These are phyloP conservation scores for Croton laevigatus DNA, from an alignment of 441 rosid genomes.

Conservation along the genomic window DNA sequence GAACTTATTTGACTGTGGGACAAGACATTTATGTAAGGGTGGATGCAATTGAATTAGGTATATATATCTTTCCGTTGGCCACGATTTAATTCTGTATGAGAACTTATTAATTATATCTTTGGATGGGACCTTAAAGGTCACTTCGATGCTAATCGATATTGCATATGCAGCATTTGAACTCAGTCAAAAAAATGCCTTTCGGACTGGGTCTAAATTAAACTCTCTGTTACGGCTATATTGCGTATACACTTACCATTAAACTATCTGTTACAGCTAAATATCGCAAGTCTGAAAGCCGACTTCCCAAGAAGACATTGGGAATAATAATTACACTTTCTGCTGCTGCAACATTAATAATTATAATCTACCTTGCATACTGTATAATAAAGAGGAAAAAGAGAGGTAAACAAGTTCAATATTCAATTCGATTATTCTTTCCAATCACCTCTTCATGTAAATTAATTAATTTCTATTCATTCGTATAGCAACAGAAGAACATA, in stretches of 20 bases:
- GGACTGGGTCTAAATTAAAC: no score
- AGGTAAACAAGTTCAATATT: constrained; percentile 14
- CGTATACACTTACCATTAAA: no score
- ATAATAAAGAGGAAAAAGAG: constrained; percentile 11
- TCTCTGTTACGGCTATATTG: no score
- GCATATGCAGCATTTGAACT: no score
- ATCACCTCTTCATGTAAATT: neutral
- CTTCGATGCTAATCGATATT: no score
- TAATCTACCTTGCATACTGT: constrained; percentile 2
- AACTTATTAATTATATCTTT: neutral
- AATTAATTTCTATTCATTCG: neutral
- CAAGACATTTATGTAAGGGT: constrained; percentile 28
- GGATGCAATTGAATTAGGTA: constrained; percentile 27
- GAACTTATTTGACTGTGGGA: constrained; percentile 21
- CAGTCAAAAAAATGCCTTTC: no score
- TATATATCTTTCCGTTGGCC: no score
- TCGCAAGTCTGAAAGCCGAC: constrained; percentile 17
- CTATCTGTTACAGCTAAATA: constrained; percentile 18
- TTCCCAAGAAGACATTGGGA: constrained; percentile 12
- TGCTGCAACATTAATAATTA: constrained; percentile 8
- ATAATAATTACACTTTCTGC: constrained; percentile 21
- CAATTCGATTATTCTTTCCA: neutral
- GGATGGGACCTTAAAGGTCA: no score
- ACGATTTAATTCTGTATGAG: no score
- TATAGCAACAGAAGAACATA: constrained; percentile 10